Percentiles rank a stretch among this genome's conserved stretches.
phyloP scores from a whole-genome alignment of 805 yeast species.

The Monosporozyma unispora region DNA sequence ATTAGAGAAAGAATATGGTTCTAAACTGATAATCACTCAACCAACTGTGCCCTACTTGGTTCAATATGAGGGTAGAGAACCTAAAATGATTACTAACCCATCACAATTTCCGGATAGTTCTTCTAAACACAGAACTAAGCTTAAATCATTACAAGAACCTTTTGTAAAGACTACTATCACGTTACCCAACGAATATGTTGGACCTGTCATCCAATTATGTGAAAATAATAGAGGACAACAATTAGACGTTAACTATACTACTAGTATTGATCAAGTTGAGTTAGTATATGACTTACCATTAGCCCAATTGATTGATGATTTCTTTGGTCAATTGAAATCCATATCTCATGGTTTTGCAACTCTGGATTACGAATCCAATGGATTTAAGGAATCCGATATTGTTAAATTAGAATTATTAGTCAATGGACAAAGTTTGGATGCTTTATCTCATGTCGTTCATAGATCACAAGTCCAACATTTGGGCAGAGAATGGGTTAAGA shows the following conservation, averaged over 20 bases:
- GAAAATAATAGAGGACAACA: slow-evolving; percentile 79
- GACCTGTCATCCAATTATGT: slow-evolving; percentile 78
- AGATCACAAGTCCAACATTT: slow-evolving; percentile 58
- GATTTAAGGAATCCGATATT: slow-evolving; percentile 70
- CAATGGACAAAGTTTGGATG: slow-evolving; percentile 85
- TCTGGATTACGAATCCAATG: slow-evolving; percentile 88
- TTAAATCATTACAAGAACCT: slow-evolving; percentile 61
- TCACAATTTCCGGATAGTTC: slow-evolving; percentile 74
- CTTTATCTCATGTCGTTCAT: slow-evolving; percentile 86
- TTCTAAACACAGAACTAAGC: slow-evolving; percentile 26
- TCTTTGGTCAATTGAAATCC: slow-evolving; percentile 88
- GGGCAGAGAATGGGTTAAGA: slow-evolving; percentile 76
- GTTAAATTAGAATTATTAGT: slow-evolving; percentile 83
- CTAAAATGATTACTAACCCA: slow-evolving; percentile 71
- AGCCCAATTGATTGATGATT: slow-evolving; percentile 87
- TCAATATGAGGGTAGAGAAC: slow-evolving; percentile 55
- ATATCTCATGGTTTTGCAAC: slow-evolving; percentile 89
- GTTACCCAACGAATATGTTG: slow-evolving; percentile 81
- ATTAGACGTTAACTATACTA: slow-evolving; percentile 63
- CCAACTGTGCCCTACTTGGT: slow-evolving; percentile 93
- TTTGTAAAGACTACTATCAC: slow-evolving; percentile 85
- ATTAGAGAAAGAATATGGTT: slow-evolving; percentile 88
- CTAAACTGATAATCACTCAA: slow-evolving; percentile 81
- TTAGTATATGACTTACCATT: slow-evolving; percentile 76
- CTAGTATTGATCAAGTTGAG: slow-evolving; percentile 66